Conservation (phyloP, 768 basidiomycete genomes). For the Cyathus striatus region DNA sequence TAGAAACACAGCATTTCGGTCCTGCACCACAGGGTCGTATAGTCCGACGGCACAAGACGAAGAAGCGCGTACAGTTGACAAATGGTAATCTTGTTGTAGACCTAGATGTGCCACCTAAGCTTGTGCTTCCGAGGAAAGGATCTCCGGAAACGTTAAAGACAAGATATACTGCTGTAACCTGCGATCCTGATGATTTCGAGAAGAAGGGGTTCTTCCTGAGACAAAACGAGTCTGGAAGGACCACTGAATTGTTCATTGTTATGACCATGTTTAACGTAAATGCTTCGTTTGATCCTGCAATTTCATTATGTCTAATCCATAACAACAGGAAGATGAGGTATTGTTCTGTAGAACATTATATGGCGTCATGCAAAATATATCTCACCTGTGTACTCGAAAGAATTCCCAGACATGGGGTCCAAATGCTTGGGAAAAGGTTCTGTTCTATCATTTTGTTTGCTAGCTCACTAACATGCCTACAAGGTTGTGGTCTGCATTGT, state of each 20-base stretch:
- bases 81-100: constrained; percentile 88
- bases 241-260: constrained; percentile 89
- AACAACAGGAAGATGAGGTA: constrained; percentile 73
- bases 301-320: background rate
- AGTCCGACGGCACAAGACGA: constrained; percentile 65
- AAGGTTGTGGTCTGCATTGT: constrained; percentile 92
- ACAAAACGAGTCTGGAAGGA: constrained; percentile 73
- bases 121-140: constrained; percentile 69
- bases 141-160: constrained; percentile 71
- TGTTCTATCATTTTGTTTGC: background rate
- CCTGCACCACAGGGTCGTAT: constrained; percentile 82
- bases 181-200: constrained; percentile 91
- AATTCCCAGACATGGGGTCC: constrained; percentile 94
- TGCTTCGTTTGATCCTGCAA: constrained; percentile 2
- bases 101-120: constrained; percentile 76
- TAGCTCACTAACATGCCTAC: background rate
- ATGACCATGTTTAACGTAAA: constrained; percentile 95
- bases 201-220: constrained; percentile 78
- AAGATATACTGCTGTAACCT: constrained; percentile 86
- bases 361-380: constrained; percentile 89
- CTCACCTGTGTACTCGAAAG: constrained; percentile 78
- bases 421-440: constrained; percentile 93
- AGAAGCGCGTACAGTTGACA: constrained; percentile 78
- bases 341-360: constrained; percentile 91
- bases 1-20: constrained; percentile 80